Conservation (phyloP, 202 grass and related monocot species). For the Carex arenaria region DNA sequence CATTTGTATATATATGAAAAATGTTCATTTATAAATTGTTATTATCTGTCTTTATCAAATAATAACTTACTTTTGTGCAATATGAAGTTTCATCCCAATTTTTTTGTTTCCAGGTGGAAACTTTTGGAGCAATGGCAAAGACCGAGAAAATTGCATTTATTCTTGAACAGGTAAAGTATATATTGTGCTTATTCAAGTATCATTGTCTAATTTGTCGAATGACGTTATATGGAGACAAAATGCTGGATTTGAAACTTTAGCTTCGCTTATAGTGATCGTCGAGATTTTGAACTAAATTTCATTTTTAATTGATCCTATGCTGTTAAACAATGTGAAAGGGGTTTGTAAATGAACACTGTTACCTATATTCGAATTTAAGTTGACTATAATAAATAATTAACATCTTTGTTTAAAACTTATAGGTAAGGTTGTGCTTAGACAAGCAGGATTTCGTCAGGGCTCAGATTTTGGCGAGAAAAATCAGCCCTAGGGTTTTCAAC, state of each 20-base stretch:
- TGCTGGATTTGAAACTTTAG: neutral
- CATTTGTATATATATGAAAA: neutral
- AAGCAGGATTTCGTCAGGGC: constrained; percentile 81
- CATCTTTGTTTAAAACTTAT: constrained; percentile 12
- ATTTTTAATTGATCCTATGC: neutral
- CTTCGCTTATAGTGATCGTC: neutral
- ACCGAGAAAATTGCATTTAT: constrained; percentile 97
- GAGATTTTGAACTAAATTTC: neutral
- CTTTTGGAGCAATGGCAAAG: constrained; percentile 96
- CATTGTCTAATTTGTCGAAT: neutral
- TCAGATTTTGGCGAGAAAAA: constrained; percentile 94
- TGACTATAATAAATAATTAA: neutral
- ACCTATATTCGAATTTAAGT: neutral
- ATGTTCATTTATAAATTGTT: neutral
- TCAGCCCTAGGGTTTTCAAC: constrained; percentile 81
- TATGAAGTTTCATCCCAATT: neutral
- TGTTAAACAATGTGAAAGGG: neutral
- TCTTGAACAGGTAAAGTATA: constrained; percentile 65
- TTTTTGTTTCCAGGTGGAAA: constrained; percentile 72
- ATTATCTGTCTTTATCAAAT: neutral
- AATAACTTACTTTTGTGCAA: neutral
- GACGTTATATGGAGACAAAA: neutral
- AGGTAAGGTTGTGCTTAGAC: constrained; percentile 91
- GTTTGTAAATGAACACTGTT: neutral
- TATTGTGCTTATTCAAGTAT: neutral